phyloP scores from a whole-genome alignment of 176 grass and related monocot genomes.

The Tuctoria greenei region DNA sequence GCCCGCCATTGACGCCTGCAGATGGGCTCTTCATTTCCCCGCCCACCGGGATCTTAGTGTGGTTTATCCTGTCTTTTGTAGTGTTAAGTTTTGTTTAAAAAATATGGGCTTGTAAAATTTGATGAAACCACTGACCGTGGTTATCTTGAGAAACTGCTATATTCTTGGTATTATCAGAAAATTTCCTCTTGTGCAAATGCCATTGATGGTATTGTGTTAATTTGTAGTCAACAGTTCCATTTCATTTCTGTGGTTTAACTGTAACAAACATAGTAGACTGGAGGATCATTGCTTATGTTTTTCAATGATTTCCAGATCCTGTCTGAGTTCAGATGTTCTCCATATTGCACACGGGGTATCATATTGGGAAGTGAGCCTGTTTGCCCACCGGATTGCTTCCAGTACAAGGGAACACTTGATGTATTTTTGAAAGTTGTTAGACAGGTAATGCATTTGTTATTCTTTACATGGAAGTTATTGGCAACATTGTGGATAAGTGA shows the following conservation, averaged over 20 bases:
- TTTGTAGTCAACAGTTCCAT: background rate
- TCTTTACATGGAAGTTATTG: background rate
- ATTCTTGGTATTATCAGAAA: background rate
- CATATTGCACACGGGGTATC: constrained; percentile 68
- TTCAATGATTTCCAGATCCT: constrained; percentile 52
- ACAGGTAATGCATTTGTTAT: constrained; percentile 46
- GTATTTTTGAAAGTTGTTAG: constrained; percentile 93
- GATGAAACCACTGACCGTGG: background rate
- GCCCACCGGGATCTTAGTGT: too few relatives aligned
- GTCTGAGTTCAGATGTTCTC: constrained; percentile 84
- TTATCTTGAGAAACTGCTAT: background rate
- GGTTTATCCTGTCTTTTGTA: background rate
- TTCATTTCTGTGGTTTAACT: background rate
- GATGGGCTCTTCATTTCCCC: too few relatives aligned
- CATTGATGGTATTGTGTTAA: background rate
- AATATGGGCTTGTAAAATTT: background rate
- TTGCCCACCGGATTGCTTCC: constrained; percentile 85
- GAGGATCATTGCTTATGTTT: constrained; percentile 13
- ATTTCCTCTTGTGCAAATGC: background rate
- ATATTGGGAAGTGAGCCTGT: constrained; percentile 70
- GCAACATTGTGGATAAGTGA: background rate
- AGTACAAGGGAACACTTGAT: constrained; percentile 91
- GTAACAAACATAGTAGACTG: background rate
- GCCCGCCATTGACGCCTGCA: too few relatives aligned
- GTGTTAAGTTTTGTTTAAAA: background rate